A percentile compares a stretch with the other conserved stretches of the same genome.
phyloP scores from a whole-genome alignment of 108 stramenopile species.

The Cyclotella distinguenda region DNA sequence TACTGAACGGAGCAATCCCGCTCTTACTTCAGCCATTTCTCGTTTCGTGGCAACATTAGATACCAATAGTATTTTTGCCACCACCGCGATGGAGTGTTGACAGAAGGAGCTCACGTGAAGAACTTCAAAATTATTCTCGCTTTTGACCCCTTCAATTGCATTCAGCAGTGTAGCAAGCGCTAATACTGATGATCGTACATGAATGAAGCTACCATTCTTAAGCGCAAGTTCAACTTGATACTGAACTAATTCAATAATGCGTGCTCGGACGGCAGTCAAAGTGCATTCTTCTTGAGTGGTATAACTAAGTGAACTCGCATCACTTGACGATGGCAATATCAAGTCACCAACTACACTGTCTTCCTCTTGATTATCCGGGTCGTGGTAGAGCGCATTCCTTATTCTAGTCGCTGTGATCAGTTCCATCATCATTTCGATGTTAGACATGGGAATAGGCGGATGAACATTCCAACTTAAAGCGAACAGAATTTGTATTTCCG shows the following conservation, averaged over 20 bases:
- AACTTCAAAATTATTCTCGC: background rate
- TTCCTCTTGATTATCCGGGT: background rate
- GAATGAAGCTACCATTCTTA: slow-evolving; percentile 9
- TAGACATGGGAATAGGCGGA: slow-evolving; percentile 23
- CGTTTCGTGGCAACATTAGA: background rate
- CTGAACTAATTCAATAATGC: slow-evolving; percentile 15
- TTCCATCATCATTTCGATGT: slow-evolving; percentile 15
- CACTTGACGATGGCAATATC: slow-evolving; percentile 15
- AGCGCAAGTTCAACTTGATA: slow-evolving; percentile 22
- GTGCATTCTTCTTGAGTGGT: slow-evolving; percentile 15
- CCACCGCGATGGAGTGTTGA: slow-evolving; percentile 3
- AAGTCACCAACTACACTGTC: slow-evolving; percentile 24
- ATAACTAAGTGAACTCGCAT: background rate
- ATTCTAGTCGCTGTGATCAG: background rate
- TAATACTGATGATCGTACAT: slow-evolving; percentile 3
- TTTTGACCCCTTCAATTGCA: slow-evolving; percentile 21
- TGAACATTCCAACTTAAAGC: slow-evolving; percentile 28
- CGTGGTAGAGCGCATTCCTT: background rate
- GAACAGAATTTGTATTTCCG: slow-evolving; percentile 26
- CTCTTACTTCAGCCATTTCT: slow-evolving; percentile 28
- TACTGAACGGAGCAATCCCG: slow-evolving; percentile 11
- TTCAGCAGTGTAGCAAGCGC: slow-evolving; percentile 29
- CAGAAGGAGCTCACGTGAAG: slow-evolving; percentile 2
- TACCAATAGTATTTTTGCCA: background rate
- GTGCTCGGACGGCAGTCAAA: background rate